These are phyloP conservation scores for Penicillium crystallinum DNA, from an alignment of 495 filamentous ascomycete genomes.

Conservation along the genomic window DNA sequence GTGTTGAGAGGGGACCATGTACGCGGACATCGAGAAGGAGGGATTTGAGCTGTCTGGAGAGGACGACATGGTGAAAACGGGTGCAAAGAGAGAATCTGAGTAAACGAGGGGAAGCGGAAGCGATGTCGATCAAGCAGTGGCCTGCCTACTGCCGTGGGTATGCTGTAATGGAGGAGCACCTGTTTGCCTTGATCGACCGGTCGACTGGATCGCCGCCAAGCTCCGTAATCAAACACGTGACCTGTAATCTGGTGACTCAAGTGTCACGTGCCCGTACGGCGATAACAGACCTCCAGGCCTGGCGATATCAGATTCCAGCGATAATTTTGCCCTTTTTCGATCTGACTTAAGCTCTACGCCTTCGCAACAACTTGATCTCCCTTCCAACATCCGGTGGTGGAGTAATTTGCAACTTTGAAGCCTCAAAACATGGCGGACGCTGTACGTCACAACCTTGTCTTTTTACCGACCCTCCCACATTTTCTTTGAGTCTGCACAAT, in stretches of 20 bases:
- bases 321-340: slow-evolving; percentile 20
- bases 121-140: slow-evolving; percentile 26
- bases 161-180: slow-evolving; percentile 21
- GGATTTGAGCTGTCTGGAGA: slow-evolving; percentile 33
- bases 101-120: slow-evolving; percentile 5
- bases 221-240: slow-evolving; percentile 13
- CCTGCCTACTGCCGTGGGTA: slow-evolving; percentile 34
- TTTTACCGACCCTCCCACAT: slow-evolving; percentile 43
- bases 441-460: slow-evolving; percentile 50
- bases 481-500: slow-evolving; percentile 34
- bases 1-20: slow-evolving; percentile 37
- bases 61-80: slow-evolving; percentile 23
- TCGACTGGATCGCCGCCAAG: slow-evolving; percentile 8
- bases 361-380: not conserved
- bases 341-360: not conserved
- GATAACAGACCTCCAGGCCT: slow-evolving; percentile 38
- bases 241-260: slow-evolving; percentile 17
- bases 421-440: slow-evolving; percentile 37
- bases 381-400: slow-evolving; percentile 8
- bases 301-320: slow-evolving; percentile 19
- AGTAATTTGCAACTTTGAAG: slow-evolving; percentile 12
- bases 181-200: slow-evolving; percentile 4
- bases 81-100: slow-evolving; percentile 2
- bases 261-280: slow-evolving; percentile 26
- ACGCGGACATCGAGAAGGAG: slow-evolving; percentile 41